Conservation (phyloP, 768 basidiomycete species). For the Boletellus ananiceps region DNA sequence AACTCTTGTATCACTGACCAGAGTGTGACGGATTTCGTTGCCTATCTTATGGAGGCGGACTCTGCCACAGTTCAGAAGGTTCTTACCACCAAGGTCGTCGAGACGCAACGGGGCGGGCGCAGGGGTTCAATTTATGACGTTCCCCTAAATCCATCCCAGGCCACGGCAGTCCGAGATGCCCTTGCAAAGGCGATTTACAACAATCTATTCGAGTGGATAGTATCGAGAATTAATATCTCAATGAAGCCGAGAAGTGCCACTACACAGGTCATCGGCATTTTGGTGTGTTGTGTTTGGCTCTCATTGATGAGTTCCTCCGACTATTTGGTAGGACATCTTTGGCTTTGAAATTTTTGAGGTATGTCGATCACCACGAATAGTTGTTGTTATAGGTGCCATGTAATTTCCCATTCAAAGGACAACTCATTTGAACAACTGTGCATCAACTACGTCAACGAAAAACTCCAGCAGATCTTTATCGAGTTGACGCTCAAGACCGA, state of each 20-base stretch:
- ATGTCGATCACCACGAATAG: slow-evolving; percentile 7
- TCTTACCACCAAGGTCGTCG: slow-evolving; percentile 78
- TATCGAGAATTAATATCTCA: slow-evolving; percentile 89
- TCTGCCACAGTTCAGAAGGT: slow-evolving; percentile 77
- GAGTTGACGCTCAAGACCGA: slow-evolving; percentile 98
- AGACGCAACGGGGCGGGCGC: slow-evolving; percentile 89
- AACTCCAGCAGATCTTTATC: slow-evolving; percentile 98
- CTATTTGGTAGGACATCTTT: slow-evolving; percentile 75
- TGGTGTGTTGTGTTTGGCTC: slow-evolving; percentile 44
- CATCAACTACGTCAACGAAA: slow-evolving; percentile 99
- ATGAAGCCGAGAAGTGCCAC: slow-evolving; percentile 82
- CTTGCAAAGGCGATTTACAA: slow-evolving; percentile 96
- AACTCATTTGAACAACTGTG: slow-evolving; percentile 97
- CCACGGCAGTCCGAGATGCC: slow-evolving; percentile 83
- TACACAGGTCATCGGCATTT: slow-evolving; percentile 86
- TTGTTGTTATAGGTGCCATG: slow-evolving; percentile 3
- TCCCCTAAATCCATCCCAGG: slow-evolving; percentile 90
- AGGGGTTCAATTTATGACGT: slow-evolving; percentile 97
- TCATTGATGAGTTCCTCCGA: not conserved
- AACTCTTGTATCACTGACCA: slow-evolving; percentile 78
- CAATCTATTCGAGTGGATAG: slow-evolving; percentile 99
- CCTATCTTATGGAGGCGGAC: slow-evolving; percentile 90
- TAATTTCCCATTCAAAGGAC: slow-evolving; percentile 49
- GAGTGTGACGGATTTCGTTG: slow-evolving; percentile 91
- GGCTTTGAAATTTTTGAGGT: slow-evolving; percentile 99